These are phyloP conservation scores for Aspergillus fumigatus DNA, from an alignment of 2,329 filamentous ascomycete species.

Conservation along the genomic window DNA sequence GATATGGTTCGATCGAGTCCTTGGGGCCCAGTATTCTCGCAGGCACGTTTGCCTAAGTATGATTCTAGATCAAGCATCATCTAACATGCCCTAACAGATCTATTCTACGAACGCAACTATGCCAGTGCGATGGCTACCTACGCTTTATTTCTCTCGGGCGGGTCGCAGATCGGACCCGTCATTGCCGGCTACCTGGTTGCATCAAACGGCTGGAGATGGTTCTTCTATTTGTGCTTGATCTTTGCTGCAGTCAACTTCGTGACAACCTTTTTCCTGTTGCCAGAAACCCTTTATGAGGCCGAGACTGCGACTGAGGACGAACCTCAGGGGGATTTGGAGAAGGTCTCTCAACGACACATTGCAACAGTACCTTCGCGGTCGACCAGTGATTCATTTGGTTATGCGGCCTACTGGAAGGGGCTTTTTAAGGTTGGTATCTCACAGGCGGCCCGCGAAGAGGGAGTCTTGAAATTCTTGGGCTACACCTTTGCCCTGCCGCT, in stretches of 20 bases:
- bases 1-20: conserved; percentile 27
- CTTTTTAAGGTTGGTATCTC: conserved; percentile 24
- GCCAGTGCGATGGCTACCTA: conserved; percentile 32
- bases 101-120: conserved; percentile 25
- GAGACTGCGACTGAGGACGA: conserved; percentile 16
- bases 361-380: conserved; percentile 7
- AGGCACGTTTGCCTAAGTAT: conserved; percentile 10
- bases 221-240: conserved; percentile 33
- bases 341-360: conserved; percentile 15
- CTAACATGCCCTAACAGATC: conserved; percentile 16
- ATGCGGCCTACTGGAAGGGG: conserved; percentile 24
- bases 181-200: conserved; percentile 32
- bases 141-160: conserved; percentile 28
- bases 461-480: conserved; percentile 11
- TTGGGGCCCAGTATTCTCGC: conserved; percentile 32
- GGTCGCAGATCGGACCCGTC: conserved; percentile 32
- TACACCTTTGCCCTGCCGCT: conserved; percentile 21
- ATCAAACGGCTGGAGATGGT: conserved; percentile 35
- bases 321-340: conserved; percentile 15
- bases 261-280: conserved; percentile 30
- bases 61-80: neutral
- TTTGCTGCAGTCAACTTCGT: conserved; percentile 27
- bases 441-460: conserved; percentile 16
- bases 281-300: conserved; percentile 30
- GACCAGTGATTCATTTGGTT: conserved; percentile 6